Evolutionary conservation across 1,284 basidiomycete species (phyloP).

Genomic region (Boletus sp.): DNA sequence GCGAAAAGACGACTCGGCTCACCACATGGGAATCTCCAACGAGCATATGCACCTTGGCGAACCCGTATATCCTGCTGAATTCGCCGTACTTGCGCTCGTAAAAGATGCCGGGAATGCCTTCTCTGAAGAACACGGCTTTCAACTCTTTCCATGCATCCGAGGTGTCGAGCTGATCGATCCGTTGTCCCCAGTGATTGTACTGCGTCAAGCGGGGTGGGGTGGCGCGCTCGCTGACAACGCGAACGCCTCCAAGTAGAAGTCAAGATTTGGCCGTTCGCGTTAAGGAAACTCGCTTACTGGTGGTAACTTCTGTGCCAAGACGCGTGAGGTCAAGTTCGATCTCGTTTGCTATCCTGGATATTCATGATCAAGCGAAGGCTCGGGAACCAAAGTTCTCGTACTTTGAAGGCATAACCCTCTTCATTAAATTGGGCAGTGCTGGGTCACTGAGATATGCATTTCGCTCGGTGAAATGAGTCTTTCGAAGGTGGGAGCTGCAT

Average conservation of each 20-base stretch:
- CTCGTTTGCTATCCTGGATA: slow-evolving; percentile 34
- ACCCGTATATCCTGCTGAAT: slow-evolving; percentile 56
- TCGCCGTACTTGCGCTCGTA: slow-evolving; percentile 58
- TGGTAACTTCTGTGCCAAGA: slow-evolving; percentile 52
- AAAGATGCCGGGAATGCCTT: slow-evolving; percentile 62
- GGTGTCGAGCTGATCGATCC: slow-evolving; percentile 61
- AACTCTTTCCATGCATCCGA: slow-evolving; percentile 70
- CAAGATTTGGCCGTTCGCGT: not conserved
- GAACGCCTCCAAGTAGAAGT: slow-evolving; percentile 39
- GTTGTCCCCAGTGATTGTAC: slow-evolving; percentile 66
- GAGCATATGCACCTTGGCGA: slow-evolving; percentile 61
- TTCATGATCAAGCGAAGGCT: not conserved
- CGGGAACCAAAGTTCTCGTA: slow-evolving; percentile 19
- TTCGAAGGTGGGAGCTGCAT: not conserved
- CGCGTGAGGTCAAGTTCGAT: slow-evolving; percentile 52
- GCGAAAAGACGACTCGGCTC: slow-evolving; percentile 7
- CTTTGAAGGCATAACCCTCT: slow-evolving; percentile 49
- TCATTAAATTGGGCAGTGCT: slow-evolving; percentile 53
- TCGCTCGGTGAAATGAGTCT: slow-evolving; percentile 44
- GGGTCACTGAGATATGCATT: slow-evolving; percentile 59
- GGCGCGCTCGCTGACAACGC: slow-evolving; percentile 42
- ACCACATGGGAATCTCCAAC: slow-evolving; percentile 62
- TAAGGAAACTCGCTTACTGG: slow-evolving; percentile 37
- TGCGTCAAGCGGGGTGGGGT: slow-evolving; percentile 53
- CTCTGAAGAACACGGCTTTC: slow-evolving; percentile 67